Evolutionary conservation across 257 asterid species (phyloP).

Genomic region (Lavandula angustifolia): DNA sequence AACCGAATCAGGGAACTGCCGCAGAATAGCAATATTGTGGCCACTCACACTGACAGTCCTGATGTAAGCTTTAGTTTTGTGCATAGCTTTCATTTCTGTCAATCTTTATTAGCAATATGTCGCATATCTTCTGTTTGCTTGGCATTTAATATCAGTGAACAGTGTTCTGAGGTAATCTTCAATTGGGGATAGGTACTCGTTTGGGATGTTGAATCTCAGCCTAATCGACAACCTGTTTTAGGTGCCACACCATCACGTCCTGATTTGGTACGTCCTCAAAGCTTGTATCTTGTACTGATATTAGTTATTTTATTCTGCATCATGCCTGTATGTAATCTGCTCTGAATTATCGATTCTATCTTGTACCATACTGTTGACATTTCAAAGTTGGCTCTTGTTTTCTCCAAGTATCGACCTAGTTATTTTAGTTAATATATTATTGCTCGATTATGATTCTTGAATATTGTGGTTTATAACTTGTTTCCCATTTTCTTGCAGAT

Average conservation of each 20-base stretch:
- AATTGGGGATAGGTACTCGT: slow-evolving; percentile 71
- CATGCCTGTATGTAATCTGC: slow-evolving; percentile 3
- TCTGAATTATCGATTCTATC: slow-evolving; percentile 7
- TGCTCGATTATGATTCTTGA: neutral
- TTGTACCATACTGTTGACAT: too few relatives aligned
- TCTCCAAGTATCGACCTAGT: neutral
- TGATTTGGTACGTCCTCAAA: slow-evolving; percentile 64
- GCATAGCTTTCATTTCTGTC: slow-evolving; percentile 21
- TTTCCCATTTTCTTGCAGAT: slow-evolving; percentile 50
- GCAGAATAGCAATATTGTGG: slow-evolving; percentile 81
- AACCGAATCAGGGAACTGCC: slow-evolving; percentile 90
- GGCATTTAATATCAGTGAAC: slow-evolving; percentile 1
- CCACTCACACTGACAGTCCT: slow-evolving; percentile 90
- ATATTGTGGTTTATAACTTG: slow-evolving; percentile 9
- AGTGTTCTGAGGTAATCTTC: slow-evolving; percentile 22
- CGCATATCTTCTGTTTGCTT: slow-evolving; percentile 19
- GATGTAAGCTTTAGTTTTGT: slow-evolving; percentile 54
- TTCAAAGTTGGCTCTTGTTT: too few relatives aligned
- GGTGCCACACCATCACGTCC: slow-evolving; percentile 86
- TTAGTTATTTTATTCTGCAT: slow-evolving; percentile 1
- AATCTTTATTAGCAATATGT: slow-evolving; percentile 20
- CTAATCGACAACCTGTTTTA: slow-evolving; percentile 78
- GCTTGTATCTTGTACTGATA: neutral
- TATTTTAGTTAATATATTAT: slow-evolving; percentile 10
- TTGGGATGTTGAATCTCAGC: slow-evolving; percentile 89